Evolutionary conservation across 2,329 filamentous ascomycete genomes (phyloP).

Genomic region (Tolypocladium paradoxum): DNA sequence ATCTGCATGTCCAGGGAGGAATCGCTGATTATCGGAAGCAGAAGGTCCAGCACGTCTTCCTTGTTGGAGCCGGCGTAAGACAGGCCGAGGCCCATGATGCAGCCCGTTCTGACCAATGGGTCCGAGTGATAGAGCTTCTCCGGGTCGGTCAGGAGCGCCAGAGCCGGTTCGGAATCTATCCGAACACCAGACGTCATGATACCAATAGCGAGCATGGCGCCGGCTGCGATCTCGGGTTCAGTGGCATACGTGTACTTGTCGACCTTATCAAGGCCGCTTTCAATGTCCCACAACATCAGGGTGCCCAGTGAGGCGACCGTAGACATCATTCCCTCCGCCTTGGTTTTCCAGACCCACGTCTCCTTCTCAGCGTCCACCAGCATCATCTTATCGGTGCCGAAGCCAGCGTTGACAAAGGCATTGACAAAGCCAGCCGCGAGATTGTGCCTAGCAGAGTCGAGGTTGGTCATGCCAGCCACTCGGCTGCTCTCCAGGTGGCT

Average conservation of each 20-base stretch:
- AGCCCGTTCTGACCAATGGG: conserved; percentile 65
- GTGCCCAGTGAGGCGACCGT: conserved; percentile 90
- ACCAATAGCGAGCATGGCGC: conserved; percentile 84
- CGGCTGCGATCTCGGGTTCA: conserved; percentile 76
- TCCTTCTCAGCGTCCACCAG: conserved; percentile 78
- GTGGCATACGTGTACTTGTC: conserved; percentile 84
- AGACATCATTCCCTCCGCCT: conserved; percentile 95
- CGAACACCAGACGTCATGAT: conserved; percentile 91
- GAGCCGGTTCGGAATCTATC: conserved; percentile 78
- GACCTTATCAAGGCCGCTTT: conserved; percentile 83
- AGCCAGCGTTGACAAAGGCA: conserved; percentile 92
- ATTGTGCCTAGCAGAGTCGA: conserved; percentile 93
- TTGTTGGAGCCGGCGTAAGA: conserved; percentile 93
- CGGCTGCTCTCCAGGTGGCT: conserved; percentile 93
- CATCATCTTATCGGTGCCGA: conserved; percentile 97
- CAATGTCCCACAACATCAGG: conserved; percentile 86
- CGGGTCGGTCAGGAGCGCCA: conserved; percentile 73
- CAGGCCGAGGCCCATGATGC: conserved; percentile 92
- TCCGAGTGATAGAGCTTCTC: conserved; percentile 73
- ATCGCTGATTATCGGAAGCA: conserved; percentile 81
- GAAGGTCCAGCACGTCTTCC: conserved; percentile 71
- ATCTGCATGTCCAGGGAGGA: conserved; percentile 84
- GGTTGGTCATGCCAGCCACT: conserved; percentile 84
- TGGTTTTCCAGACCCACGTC: conserved; percentile 98
- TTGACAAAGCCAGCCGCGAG: conserved; percentile 94